Conservation (phyloP, 257 asterid species). For the Solanum rostratum region DNA sequence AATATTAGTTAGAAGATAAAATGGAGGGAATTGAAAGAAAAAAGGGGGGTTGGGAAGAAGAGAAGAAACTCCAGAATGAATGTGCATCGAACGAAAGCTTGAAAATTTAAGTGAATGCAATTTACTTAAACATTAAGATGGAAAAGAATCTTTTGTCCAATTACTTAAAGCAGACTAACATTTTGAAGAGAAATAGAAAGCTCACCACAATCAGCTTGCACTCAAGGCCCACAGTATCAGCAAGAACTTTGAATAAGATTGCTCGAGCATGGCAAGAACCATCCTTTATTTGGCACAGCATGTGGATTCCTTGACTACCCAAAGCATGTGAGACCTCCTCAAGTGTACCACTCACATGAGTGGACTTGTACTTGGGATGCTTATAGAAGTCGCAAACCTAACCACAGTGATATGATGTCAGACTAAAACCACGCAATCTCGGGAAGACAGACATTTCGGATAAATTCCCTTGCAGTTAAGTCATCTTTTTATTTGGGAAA, state of each 20-base stretch:
- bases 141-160: background rate
- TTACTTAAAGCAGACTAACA: background rate
- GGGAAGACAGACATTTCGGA: background rate
- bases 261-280: conserved; percentile 80
- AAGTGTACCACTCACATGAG: conserved; percentile 53
- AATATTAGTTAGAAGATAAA: conserved; percentile 2
- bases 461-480: background rate
- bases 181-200: conserved; percentile 9
- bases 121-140: background rate
- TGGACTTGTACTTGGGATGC: conserved; percentile 46
- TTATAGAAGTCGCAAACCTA: conserved; percentile 75
- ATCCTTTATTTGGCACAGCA: conserved; percentile 76
- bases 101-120: background rate
- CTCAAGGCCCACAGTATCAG: conserved; percentile 67
- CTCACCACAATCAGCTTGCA: conserved; percentile 83
- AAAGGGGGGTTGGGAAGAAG: background rate
- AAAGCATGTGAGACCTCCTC: conserved; percentile 72
- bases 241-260: conserved; percentile 89
- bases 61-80: background rate
- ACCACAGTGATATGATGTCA: conserved; percentile 1
- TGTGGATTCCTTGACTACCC: conserved; percentile 67
- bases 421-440: background rate
- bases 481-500: background rate
- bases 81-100: background rate
- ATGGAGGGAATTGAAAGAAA: background rate